A percentile compares a stretch with the other conserved stretches of the same genome.
phyloP scores from a whole-genome alignment of 768 basidiomycete genomes.

The Cantharellus anzutake region DNA sequence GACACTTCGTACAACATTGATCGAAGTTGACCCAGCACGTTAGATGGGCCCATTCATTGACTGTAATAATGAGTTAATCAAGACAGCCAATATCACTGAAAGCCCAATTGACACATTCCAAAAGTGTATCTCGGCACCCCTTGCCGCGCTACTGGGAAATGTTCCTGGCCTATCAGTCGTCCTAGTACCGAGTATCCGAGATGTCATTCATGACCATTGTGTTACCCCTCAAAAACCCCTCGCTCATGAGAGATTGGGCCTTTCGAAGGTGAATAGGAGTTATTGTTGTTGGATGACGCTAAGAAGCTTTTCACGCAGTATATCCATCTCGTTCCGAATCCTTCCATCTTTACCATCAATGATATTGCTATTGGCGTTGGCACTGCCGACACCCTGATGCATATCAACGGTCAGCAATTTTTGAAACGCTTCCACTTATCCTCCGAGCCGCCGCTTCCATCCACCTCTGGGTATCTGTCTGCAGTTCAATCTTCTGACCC shows the following conservation, averaged over 20 bases:
- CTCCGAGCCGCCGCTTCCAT: conserved; percentile 26
- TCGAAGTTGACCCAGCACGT: neutral
- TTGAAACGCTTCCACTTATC: conserved; percentile 33
- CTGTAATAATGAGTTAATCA: conserved; percentile 49
- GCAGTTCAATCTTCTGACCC: conserved; percentile 26
- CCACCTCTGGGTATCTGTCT: neutral
- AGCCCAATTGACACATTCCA: conserved; percentile 51
- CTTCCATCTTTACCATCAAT: conserved; percentile 69
- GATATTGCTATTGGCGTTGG: conserved; percentile 58
- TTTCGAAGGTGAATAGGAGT: conserved; percentile 18
- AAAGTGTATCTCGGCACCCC: conserved; percentile 34
- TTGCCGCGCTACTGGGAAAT: conserved; percentile 36
- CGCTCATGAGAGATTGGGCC: conserved; percentile 14
- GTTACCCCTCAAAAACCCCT: conserved; percentile 62
- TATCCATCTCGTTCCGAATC: conserved; percentile 70
- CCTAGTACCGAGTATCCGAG: conserved; percentile 65
- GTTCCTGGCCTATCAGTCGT: conserved; percentile 56
- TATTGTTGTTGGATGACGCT: neutral
- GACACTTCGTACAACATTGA: neutral
- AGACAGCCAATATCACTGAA: conserved; percentile 49
- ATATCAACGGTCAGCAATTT: conserved; percentile 70
- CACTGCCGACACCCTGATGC: conserved; percentile 81
- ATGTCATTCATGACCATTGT: conserved; percentile 57
- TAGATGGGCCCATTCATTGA: conserved; percentile 92
- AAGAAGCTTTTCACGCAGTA: conserved; percentile 26